A percentile compares a stretch with the other conserved stretches of the same genome.
Conservation (phyloP, 1,284 basidiomycete genomes). For the Melampsora americana region DNA sequence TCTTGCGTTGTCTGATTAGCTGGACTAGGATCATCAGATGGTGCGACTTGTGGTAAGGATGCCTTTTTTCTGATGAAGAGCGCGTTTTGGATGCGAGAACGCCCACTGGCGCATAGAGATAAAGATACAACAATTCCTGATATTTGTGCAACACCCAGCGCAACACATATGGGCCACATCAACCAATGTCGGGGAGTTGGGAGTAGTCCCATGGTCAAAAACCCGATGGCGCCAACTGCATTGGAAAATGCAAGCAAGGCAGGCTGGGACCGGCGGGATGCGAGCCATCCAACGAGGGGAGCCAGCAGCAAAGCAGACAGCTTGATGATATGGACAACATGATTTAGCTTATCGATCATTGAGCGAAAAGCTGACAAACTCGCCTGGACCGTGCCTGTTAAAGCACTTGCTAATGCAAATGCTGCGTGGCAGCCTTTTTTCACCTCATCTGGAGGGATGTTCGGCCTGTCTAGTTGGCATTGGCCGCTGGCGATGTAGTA, state of each 20-base stretch:
- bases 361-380: not conserved
- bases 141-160: slow-evolving; percentile 14
- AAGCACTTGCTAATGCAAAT: slow-evolving; percentile 27
- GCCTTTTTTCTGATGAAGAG: no score
- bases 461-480: slow-evolving; percentile 20
- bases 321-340: not conserved
- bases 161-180: slow-evolving; percentile 14
- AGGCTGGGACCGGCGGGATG: slow-evolving; percentile 2
- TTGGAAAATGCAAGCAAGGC: slow-evolving; percentile 12
- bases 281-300: slow-evolving; percentile 14
- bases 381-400: slow-evolving; percentile 26
- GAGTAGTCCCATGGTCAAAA: slow-evolving; percentile 8
- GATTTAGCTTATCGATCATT: not conserved
- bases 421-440: slow-evolving; percentile 28
- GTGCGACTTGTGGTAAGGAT: no score
- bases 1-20: no score
- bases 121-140: slow-evolving; percentile 18
- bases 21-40: no score
- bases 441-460: slow-evolving; percentile 23
- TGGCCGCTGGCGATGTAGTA: slow-evolving; percentile 19
- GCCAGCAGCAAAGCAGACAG: slow-evolving; percentile 11
- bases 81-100: not conserved
- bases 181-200: slow-evolving; percentile 1
- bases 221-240: slow-evolving; percentile 7
- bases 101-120: slow-evolving; percentile 17